Evolutionary conservation across 1,284 basidiomycete species (phyloP).

Genomic region (Macrocystidia cucumis): DNA sequence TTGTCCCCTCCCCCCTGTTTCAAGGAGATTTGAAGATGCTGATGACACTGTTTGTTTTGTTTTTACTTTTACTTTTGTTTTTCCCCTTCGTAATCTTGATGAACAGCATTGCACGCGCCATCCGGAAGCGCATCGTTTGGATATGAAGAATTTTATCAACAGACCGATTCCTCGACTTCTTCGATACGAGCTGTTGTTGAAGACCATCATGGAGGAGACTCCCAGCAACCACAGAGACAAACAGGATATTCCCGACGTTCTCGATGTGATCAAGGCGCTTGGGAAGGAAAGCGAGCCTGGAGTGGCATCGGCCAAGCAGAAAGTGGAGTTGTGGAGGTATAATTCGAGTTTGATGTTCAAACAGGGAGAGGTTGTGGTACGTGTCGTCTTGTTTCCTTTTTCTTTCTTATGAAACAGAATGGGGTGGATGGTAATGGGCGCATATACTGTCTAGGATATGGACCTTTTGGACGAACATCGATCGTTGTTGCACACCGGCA

Average conservation of each 20-base stretch:
- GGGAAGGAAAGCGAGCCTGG: slow-evolving; percentile 83
- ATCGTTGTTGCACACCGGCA: slow-evolving; percentile 77
- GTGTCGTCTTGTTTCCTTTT: slow-evolving; percentile 19
- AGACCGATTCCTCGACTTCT: slow-evolving; percentile 85
- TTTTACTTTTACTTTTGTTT: no score
- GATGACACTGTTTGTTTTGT: no score
- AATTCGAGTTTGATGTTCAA: slow-evolving; percentile 78
- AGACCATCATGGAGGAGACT: slow-evolving; percentile 70
- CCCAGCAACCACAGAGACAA: slow-evolving; percentile 71
- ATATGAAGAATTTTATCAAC: slow-evolving; percentile 86
- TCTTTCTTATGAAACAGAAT: no score
- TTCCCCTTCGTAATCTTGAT: slow-evolving; percentile 4
- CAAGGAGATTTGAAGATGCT: no score
- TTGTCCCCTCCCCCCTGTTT: no score
- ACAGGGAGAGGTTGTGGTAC: slow-evolving; percentile 68
- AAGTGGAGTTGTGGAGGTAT: slow-evolving; percentile 82
- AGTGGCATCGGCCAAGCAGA: slow-evolving; percentile 75
- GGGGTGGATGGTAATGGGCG: no score
- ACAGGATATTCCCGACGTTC: slow-evolving; percentile 72
- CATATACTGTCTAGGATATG: slow-evolving; percentile 55
- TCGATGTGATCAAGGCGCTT: slow-evolving; percentile 79
- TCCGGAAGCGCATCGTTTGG: slow-evolving; percentile 68
- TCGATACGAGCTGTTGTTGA: slow-evolving; percentile 84
- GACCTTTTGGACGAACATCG: slow-evolving; percentile 80
- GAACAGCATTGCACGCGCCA: slow-evolving; percentile 62